These are phyloP conservation scores for Flaveria robusta DNA, from an alignment of 129 eudicot genomes.

Conservation along the genomic window DNA sequence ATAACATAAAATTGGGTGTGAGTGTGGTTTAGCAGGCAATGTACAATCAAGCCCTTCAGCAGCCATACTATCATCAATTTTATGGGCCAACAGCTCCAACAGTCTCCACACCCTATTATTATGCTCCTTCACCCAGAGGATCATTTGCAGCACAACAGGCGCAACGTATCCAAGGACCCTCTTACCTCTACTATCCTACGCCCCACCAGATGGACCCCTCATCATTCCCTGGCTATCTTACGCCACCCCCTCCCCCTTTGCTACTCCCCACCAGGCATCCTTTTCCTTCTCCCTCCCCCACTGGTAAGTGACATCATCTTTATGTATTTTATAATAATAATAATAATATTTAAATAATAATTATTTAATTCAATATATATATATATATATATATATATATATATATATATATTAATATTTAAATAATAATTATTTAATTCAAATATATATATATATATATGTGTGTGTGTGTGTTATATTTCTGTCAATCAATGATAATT, in stretches of 20 bases:
- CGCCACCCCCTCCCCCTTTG: slow-evolving; percentile 42
- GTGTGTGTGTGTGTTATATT: no score
- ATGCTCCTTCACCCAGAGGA: slow-evolving; percentile 69
- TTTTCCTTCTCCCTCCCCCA: slow-evolving; percentile 54
- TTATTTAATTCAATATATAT: no score
- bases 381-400: no score
- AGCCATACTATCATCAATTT: slow-evolving; percentile 53
- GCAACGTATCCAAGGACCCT: slow-evolving; percentile 67
- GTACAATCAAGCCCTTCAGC: slow-evolving; percentile 71
- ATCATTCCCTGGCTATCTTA: slow-evolving; percentile 40
- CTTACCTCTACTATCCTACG: slow-evolving; percentile 84
- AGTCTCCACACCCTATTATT: slow-evolving; percentile 69
- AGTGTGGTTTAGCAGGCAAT: slow-evolving; percentile 49
- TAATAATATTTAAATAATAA: no score
- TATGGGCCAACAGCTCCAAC: slow-evolving; percentile 65
- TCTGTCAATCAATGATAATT: no score
- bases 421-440: no score
- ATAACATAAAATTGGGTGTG: slow-evolving; percentile 27
- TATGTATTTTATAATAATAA: no score
- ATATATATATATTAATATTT: no score
- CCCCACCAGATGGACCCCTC: slow-evolving; percentile 44
- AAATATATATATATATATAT: no score
- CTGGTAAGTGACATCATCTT: slow-evolving; percentile 51
- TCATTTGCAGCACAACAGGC: slow-evolving; percentile 46
- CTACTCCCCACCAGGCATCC: slow-evolving; percentile 51